Conservation (phyloP, 352 stramenopile genomes). For the Pythium sp. region DNA sequence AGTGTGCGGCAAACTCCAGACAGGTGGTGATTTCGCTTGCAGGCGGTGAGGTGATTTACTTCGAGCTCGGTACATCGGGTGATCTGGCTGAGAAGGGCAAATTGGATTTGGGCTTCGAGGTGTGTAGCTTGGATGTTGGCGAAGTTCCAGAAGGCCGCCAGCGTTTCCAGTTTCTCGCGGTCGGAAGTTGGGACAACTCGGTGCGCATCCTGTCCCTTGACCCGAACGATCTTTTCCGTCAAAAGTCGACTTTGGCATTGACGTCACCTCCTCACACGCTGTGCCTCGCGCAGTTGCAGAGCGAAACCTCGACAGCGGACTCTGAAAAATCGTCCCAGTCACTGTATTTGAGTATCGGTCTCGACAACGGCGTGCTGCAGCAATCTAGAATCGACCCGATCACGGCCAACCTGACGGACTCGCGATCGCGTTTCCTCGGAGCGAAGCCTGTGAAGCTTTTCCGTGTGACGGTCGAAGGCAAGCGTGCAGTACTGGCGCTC, state of each 20-base stretch:
- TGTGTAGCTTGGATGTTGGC: slow-evolving; percentile 97
- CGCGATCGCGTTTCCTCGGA: slow-evolving; percentile 93
- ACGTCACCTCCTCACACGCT: slow-evolving; percentile 83
- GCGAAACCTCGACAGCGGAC: slow-evolving; percentile 59
- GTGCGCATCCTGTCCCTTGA: slow-evolving; percentile 95
- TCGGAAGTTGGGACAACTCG: slow-evolving; percentile 92
- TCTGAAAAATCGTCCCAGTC: slow-evolving; percentile 54
- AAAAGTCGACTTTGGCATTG: slow-evolving; percentile 81
- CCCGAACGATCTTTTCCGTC: slow-evolving; percentile 86
- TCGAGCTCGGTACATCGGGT: slow-evolving; percentile 94
- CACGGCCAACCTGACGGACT: slow-evolving; percentile 81
- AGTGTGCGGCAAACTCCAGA: slow-evolving; percentile 93
- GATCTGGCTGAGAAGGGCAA: slow-evolving; percentile 93
- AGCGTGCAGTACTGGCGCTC: slow-evolving; percentile 92
- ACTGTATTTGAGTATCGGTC: slow-evolving; percentile 83
- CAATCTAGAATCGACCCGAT: slow-evolving; percentile 88
- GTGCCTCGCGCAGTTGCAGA: slow-evolving; percentile 76
- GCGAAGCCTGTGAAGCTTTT: slow-evolving; percentile 95
- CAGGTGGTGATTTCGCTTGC: slow-evolving; percentile 97
- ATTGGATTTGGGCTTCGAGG: slow-evolving; percentile 94
- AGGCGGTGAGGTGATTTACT: slow-evolving; percentile 97
- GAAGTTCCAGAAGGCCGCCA: slow-evolving; percentile 92
- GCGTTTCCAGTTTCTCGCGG: slow-evolving; percentile 95
- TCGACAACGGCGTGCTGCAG: slow-evolving; percentile 96
- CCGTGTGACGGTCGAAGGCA: slow-evolving; percentile 87